Evolutionary conservation across 148 eudicot species (phyloP), one percentile per base, ranked within the genome.

Genomic region (Rhododendron simsii): DNA sequence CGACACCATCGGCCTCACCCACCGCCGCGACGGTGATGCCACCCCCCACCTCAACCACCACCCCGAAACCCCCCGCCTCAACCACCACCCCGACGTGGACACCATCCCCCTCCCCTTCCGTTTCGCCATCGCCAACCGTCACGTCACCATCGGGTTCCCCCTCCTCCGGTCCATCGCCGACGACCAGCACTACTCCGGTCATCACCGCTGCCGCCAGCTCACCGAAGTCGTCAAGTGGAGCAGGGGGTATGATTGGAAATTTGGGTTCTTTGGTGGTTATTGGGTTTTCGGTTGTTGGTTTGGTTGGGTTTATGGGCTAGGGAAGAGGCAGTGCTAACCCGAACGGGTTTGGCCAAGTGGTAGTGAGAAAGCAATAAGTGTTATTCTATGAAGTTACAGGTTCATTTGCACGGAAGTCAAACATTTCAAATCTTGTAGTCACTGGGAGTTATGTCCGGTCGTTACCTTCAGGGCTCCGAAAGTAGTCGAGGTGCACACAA

Each of bases 321-420:
- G 92, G 53, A 53, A 92, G 93, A 91, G 94, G 92, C 92, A 92
- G 92, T 9, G 50, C 45, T 41, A 41, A 41, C 1, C 45, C 45
- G 1, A 41, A 41, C 0, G 8, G 45, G 7, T 41, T 41, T 41
- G 45, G 45, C 7, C 44, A 0, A 41, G 44, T 41, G 44, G 0
- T 5, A 41, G 44, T 41, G 7, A 41, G 1, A 41, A 41, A 41
- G 0, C 1, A 5, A 41, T 41, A 41, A 41, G 44, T 5, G 44
- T 1, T 41, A 41, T 0, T 6, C 0, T 5, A 41, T 41, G 1
- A 41, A 5, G 7, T 41, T 41, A 41, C 45, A 6, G 0, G 8
- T 41, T 41, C 8, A 39, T 39, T 39, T 39, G 6, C 7, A 39
- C 44, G 0, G 44, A 39, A 0, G 6, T 0, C 0, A 39, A 39